These are phyloP conservation scores for Xylariaceae sp. DNA, from an alignment of 2,329 filamentous ascomycete genomes.

Conservation along the genomic window DNA sequence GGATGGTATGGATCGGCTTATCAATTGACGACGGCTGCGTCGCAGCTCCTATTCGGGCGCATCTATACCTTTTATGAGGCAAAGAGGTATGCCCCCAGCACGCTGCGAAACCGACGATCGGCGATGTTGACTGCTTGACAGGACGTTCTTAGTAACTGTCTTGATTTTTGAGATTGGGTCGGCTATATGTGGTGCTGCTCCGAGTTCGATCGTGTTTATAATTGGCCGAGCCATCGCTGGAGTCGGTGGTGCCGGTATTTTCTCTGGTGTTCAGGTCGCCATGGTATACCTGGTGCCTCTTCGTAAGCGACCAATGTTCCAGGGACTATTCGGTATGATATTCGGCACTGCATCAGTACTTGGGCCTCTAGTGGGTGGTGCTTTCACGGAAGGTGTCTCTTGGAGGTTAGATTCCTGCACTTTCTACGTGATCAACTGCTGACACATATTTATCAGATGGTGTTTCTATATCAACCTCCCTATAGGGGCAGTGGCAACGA, in stretches of 20 bases:
- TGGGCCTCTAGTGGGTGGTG: constrained; percentile 51
- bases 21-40: constrained; percentile 56
- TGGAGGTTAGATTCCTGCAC: constrained; percentile 37
- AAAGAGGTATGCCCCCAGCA: constrained; percentile 34
- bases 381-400: constrained; percentile 41
- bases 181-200: constrained; percentile 47
- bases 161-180: constrained; percentile 52
- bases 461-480: constrained; percentile 59
- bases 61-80: constrained; percentile 51
- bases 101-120: not conserved
- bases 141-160: constrained; percentile 43
- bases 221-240: constrained; percentile 54
- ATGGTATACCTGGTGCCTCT: constrained; percentile 57
- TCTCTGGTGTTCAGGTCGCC: constrained; percentile 52
- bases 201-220: constrained; percentile 50
- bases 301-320: constrained; percentile 55
- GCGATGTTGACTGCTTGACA: constrained; percentile 13
- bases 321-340: constrained; percentile 50
- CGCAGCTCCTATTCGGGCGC: constrained; percentile 49
- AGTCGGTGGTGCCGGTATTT: constrained; percentile 52
- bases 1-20: constrained; percentile 62
- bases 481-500: constrained; percentile 46
- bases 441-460: constrained; percentile 30
- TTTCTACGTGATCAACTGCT: not conserved
- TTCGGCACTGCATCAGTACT: constrained; percentile 52